These are phyloP conservation scores for Opeltia flavorubescens DNA, from an alignment of 495 filamentous ascomycete species.

Conservation along the genomic window DNA sequence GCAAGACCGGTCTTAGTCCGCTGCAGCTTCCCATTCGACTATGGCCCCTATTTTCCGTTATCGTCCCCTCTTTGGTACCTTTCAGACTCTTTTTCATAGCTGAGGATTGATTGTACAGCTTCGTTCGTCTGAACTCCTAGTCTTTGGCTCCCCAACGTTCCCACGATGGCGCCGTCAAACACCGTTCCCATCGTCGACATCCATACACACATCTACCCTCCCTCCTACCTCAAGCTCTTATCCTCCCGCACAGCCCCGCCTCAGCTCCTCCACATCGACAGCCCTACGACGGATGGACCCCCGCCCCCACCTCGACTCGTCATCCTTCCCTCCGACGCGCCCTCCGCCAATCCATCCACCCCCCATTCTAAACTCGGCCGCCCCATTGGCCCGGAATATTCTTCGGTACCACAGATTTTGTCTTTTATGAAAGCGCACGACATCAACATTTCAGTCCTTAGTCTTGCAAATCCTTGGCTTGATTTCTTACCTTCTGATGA, in stretches of 20 bases:
- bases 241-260: constrained; percentile 62
- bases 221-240: constrained; percentile 68
- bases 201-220: constrained; percentile 91
- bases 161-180: constrained; percentile 11
- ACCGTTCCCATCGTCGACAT: constrained; percentile 56
- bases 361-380: constrained; percentile 40
- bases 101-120: too few species aligned
- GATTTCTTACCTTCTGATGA: constrained; percentile 60
- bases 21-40: too few species aligned
- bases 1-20: too few species aligned
- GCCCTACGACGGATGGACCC: constrained; percentile 21
- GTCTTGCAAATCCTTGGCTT: constrained; percentile 90
- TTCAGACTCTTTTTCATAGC: too few species aligned
- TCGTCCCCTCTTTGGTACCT: too few species aligned
- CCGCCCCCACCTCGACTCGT: constrained; percentile 51
- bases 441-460: constrained; percentile 75
- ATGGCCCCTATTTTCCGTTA: too few species aligned
- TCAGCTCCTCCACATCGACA: constrained; percentile 57
- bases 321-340: constrained; percentile 57
- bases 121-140: neutral
- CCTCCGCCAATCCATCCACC: constrained; percentile 33
- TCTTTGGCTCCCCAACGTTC: neutral
- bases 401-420: constrained; percentile 57
- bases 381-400: constrained; percentile 63
- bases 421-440: constrained; percentile 74